Evolutionary conservation across 1,139 yeast species (phyloP).

Genomic region (Nadsonia starkeyi-henricii): DNA sequence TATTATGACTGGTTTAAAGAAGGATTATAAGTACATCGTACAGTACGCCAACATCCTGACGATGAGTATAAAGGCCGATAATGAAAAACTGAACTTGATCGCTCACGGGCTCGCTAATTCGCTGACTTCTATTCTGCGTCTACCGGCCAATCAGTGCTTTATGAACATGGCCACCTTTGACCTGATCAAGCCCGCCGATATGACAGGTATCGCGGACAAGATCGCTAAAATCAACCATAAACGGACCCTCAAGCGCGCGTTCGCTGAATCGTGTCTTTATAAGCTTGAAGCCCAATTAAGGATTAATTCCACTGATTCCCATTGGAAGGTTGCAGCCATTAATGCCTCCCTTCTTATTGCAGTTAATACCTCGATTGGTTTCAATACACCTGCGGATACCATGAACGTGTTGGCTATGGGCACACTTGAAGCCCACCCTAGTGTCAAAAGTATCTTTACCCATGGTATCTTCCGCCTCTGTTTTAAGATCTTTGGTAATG

Average conservation of each 20-base stretch:
- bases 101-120: conserved; percentile 18
- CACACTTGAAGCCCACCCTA: conserved; percentile 61
- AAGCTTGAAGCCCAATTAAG: conserved; percentile 9
- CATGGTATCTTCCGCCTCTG: conserved; percentile 48
- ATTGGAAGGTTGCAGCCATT: conserved; percentile 58
- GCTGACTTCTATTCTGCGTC: conserved; percentile 6
- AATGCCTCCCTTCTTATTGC: conserved; percentile 41
- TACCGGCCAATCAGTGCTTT: conserved; percentile 16
- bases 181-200: conserved; percentile 37
- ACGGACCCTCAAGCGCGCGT: conserved; percentile 28
- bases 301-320: conserved; percentile 25
- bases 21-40: conserved; percentile 42
- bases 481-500: conserved; percentile 38
- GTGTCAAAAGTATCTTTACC: conserved; percentile 47
- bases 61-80: conserved; percentile 46
- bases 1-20: conserved; percentile 35
- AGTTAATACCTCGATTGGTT: conserved; percentile 42
- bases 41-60: conserved; percentile 36
- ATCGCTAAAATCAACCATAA: conserved; percentile 42
- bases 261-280: conserved; percentile 12
- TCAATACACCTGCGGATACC: conserved; percentile 4
- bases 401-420: conserved; percentile 30
- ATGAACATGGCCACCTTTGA: conserved; percentile 36
- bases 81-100: conserved; percentile 22
- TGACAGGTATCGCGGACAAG: conserved; percentile 36